Evolutionary conservation across 2,329 filamentous ascomycete genomes (phyloP).

Genomic region (Aspergillus luchuensis): DNA sequence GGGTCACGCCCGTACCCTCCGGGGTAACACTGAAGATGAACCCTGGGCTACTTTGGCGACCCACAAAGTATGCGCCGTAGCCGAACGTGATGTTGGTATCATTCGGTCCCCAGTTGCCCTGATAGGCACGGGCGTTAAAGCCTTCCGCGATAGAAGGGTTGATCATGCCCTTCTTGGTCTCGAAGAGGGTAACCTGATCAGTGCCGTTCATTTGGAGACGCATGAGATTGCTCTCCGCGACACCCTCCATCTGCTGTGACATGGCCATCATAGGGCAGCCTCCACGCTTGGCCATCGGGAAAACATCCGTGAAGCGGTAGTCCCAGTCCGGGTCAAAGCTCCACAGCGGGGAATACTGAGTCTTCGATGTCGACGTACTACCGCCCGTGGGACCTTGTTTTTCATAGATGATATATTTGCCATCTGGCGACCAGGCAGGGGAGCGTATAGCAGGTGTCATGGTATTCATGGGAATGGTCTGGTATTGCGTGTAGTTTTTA

Average conservation of each 20-base stretch:
- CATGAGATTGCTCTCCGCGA: no score
- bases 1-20: no score
- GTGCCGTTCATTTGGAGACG: no score
- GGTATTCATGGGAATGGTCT: constrained; percentile 6
- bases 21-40: no score
- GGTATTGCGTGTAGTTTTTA: no score
- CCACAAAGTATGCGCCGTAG: no score
- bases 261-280: neutral
- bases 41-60: no score
- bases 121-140: no score
- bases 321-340: constrained; percentile 46
- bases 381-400: constrained; percentile 7
- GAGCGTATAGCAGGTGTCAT: constrained; percentile 16
- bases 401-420: constrained; percentile 28
- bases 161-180: no score
- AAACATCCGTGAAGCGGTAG: constrained; percentile 48
- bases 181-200: no score
- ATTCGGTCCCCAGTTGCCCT: constrained; percentile 8
- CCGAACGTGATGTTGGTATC: constrained; percentile 20
- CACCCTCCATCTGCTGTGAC: no score
- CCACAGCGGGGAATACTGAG: constrained; percentile 41
- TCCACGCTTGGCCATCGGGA: constrained; percentile 36
- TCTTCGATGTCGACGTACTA: constrained; percentile 31
- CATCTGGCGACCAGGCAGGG: constrained; percentile 39
- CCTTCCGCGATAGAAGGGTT: no score